These are phyloP conservation scores for Candida morakotiae DNA, from an alignment of 805 yeast species.

Conservation along the genomic window DNA sequence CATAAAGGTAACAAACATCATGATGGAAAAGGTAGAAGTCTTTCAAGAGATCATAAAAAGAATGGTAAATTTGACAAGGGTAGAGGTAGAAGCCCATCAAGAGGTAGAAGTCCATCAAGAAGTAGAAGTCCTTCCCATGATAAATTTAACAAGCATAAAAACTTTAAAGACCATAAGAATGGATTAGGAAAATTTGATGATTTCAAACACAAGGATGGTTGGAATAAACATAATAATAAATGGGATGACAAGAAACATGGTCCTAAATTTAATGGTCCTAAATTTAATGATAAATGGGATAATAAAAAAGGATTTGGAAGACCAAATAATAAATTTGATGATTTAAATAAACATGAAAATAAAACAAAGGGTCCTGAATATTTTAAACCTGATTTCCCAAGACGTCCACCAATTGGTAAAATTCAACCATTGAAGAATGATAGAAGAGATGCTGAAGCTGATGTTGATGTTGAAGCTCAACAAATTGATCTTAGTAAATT, in stretches of 20 bases:
- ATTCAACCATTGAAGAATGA: slow-evolving; percentile 1
- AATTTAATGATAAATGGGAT: background rate
- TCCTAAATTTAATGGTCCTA: background rate
- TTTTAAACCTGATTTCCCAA: background rate
- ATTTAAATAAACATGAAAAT: background rate
- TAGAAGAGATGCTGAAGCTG: background rate
- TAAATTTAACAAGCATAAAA: background rate
- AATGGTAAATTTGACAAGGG: background rate
- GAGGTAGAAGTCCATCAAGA: background rate
- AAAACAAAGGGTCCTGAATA: background rate
- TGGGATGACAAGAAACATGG: background rate
- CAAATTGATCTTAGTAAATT: background rate
- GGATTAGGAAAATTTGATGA: background rate
- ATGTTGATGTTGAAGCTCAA: slow-evolving; percentile 3
- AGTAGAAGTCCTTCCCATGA: background rate
- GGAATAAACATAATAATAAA: background rate
- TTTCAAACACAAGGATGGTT: no score
- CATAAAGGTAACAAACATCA: background rate
- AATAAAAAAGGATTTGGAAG: background rate
- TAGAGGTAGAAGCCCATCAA: background rate
- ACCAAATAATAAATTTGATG: background rate
- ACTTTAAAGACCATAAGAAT: background rate
- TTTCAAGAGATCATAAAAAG: background rate
- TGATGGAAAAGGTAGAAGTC: background rate
- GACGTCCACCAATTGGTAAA: slow-evolving; percentile 3